Conservation (phyloP, 148 eudicot species). For the Nepenthes mirabilis region DNA sequence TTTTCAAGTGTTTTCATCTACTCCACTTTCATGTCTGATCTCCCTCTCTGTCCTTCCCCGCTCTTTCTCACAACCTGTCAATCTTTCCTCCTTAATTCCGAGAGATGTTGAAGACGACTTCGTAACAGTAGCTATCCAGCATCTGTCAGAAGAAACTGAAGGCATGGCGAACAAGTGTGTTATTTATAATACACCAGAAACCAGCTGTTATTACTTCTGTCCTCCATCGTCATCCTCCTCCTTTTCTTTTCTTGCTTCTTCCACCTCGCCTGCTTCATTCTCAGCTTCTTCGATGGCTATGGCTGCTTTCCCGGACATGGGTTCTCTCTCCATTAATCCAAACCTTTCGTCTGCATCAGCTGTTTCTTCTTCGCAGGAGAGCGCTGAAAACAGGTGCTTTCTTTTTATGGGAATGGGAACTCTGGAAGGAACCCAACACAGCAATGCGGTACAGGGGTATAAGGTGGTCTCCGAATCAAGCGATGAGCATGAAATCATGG, state of each 20-base stretch:
- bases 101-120: constrained; percentile 13
- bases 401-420: neutral
- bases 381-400: constrained; percentile 6
- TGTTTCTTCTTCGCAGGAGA: constrained; percentile 3
- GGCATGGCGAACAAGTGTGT: constrained; percentile 31
- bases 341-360: neutral
- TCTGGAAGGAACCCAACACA: neutral
- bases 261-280: neutral
- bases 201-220: neutral
- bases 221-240: neutral
- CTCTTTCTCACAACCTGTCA: constrained; percentile 12
- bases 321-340: constrained; percentile 17
- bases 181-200: constrained; percentile 6
- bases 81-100: constrained; percentile 3
- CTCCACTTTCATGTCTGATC: neutral
- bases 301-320: constrained; percentile 19
- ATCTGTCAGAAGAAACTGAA: constrained; percentile 16
- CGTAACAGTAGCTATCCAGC: constrained; percentile 12
- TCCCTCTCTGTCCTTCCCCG: neutral
- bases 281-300: constrained; percentile 7
- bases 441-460: neutral
- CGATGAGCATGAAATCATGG: constrained; percentile 12
- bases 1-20: neutral
- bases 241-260: neutral
- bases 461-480: constrained; percentile 5